Evolutionary conservation across 164 flowering plant genomes (phyloP).

Genomic region (Saururus chinensis): DNA sequence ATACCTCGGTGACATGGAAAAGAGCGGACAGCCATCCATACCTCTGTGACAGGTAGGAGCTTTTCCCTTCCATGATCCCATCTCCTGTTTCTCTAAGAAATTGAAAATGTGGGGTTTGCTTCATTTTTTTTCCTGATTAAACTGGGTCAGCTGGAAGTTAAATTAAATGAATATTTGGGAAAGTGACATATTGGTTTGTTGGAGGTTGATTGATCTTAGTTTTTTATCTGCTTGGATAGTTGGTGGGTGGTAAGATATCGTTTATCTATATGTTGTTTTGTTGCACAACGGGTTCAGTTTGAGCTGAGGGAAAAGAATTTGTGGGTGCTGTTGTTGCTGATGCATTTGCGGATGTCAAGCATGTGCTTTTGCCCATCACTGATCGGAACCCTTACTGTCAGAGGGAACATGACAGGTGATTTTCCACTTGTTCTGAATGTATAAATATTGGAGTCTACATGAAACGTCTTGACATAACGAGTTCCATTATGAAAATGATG

Average conservation of each 20-base stretch:
- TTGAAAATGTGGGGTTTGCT: background rate
- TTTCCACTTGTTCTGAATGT: background rate
- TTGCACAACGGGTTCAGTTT: conserved; percentile 23
- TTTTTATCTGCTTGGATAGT: background rate
- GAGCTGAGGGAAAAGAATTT: conserved; percentile 41
- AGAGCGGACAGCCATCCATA: background rate
- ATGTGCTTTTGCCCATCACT: conserved; percentile 76
- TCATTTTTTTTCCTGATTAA: background rate
- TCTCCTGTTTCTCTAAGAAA: no score
- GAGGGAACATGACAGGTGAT: conserved; percentile 92
- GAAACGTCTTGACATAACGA: background rate
- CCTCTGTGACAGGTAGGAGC: background rate
- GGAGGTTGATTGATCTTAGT: background rate
- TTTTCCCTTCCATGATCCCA: background rate
- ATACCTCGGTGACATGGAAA: background rate
- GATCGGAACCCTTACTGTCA: conserved; percentile 80
- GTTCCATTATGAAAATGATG: background rate
- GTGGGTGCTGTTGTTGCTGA: conserved; percentile 42
- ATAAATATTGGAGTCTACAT: no score
- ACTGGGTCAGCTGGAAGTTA: no score
- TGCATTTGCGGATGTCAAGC: conserved; percentile 61
- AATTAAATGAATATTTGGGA: no score
- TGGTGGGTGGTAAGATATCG: background rate
- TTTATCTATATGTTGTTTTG: background rate
- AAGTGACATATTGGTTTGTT: background rate